phyloP scores from a whole-genome alignment of 345 rosid species.

The Luvunga scandens region DNA sequence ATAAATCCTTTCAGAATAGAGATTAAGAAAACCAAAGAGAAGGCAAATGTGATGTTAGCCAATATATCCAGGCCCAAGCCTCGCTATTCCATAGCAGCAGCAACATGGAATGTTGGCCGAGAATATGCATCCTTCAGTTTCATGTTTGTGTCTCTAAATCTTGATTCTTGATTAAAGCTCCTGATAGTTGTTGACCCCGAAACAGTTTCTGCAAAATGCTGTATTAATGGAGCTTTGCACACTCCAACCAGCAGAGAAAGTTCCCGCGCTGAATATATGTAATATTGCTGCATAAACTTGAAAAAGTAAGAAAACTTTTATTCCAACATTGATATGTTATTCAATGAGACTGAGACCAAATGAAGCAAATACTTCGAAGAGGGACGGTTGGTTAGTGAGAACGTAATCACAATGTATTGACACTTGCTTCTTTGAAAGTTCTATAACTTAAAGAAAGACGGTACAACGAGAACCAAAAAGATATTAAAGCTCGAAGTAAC shows the following conservation, averaged over 20 bases:
- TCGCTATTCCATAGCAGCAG: constrained; percentile 6
- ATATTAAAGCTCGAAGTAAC: too few relatives aligned
- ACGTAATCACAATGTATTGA: neutral
- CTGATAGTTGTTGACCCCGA: constrained; percentile 65
- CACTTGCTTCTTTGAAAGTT: neutral
- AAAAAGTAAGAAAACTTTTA: neutral
- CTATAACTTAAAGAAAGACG: neutral
- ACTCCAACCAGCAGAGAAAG: constrained; percentile 72
- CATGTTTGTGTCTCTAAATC: constrained; percentile 56
- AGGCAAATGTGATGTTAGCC: neutral
- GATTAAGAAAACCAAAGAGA: neutral
- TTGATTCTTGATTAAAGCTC: constrained; percentile 68
- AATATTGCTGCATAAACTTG: constrained; percentile 4
- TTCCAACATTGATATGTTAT: neutral
- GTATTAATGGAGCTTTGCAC: constrained; percentile 78
- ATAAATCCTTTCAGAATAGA: neutral
- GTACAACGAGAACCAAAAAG: neutral
- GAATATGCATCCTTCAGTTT: constrained; percentile 58
- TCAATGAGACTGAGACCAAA: neutral
- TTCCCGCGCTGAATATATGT: constrained; percentile 48
- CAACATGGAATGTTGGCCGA: constrained; percentile 63
- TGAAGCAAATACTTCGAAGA: too few relatives aligned
- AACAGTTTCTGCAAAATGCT: constrained; percentile 80
- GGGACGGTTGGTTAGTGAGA: too few relatives aligned
- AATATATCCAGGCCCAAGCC: neutral